A percentile compares a stretch with the other conserved stretches of the same genome.
Evolutionary conservation across 2,329 filamentous ascomycete genomes (phyloP).

Genomic region (Fusarium sp.): DNA sequence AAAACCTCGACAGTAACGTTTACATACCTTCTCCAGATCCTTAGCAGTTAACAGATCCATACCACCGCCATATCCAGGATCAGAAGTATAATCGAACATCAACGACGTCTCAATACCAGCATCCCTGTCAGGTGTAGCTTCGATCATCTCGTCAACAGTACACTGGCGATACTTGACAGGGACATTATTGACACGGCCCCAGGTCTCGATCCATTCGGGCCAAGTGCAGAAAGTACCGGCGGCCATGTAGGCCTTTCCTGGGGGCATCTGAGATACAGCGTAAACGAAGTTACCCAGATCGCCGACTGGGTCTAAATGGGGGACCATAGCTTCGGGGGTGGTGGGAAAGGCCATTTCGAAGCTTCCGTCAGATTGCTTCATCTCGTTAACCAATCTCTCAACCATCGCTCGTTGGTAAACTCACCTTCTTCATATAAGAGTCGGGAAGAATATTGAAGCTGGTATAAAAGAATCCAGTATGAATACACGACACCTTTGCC

Average conservation of each 20-base stretch:
- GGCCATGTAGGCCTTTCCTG: slow-evolving; percentile 62
- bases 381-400: neutral
- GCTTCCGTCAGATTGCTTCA: slow-evolving; percentile 53
- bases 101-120: slow-evolving; percentile 57
- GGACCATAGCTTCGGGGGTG: slow-evolving; percentile 51
- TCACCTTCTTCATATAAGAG: slow-evolving; percentile 60
- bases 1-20: no score
- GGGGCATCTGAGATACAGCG: slow-evolving; percentile 61
- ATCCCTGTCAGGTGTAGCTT: slow-evolving; percentile 52
- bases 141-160: slow-evolving; percentile 55
- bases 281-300: slow-evolving; percentile 62
- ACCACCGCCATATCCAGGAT: slow-evolving; percentile 62
- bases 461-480: slow-evolving; percentile 61
- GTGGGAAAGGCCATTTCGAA: slow-evolving; percentile 62
- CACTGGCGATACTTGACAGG: slow-evolving; percentile 54
- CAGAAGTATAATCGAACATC: slow-evolving; percentile 60
- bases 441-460: slow-evolving; percentile 60
- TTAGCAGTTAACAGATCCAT: slow-evolving; percentile 56
- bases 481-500: slow-evolving; percentile 62
- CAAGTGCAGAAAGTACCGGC: slow-evolving; percentile 59
- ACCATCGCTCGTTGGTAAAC: neutral
- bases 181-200: slow-evolving; percentile 53
- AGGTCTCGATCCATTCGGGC: slow-evolving; percentile 58
- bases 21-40: slow-evolving; percentile 55
- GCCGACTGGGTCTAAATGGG: slow-evolving; percentile 59